Evolutionary conservation across 1,139 yeast species (phyloP).

Genomic region (Protomyces inouyei): DNA sequence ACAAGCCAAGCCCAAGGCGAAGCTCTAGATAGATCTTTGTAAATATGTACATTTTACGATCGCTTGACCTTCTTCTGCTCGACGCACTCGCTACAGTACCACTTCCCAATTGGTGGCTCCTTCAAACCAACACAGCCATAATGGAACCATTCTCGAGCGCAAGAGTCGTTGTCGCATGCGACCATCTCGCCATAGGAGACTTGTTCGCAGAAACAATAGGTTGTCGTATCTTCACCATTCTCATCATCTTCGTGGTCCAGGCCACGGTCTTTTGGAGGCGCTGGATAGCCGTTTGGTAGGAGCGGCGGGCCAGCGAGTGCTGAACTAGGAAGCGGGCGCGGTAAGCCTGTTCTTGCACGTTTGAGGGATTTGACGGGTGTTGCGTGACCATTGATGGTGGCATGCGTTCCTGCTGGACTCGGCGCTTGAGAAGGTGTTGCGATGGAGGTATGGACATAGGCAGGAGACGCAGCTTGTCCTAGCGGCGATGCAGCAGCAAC

Average conservation of each 20-base stretch:
- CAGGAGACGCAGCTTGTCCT: slow-evolving; percentile 34
- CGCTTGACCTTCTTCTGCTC: slow-evolving; percentile 3
- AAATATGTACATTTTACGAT: background rate
- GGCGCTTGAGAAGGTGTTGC: slow-evolving; percentile 21
- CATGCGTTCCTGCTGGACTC: slow-evolving; percentile 7
- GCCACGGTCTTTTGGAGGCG: slow-evolving; percentile 25
- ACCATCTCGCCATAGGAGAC: slow-evolving; percentile 89
- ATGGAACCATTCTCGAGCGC: slow-evolving; percentile 83
- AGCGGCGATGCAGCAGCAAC: slow-evolving; percentile 74
- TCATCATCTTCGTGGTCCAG: slow-evolving; percentile 55
- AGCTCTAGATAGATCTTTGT: background rate
- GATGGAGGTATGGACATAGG: background rate
- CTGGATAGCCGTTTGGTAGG: slow-evolving; percentile 20
- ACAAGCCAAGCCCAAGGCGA: background rate
- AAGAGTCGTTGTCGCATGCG: slow-evolving; percentile 80
- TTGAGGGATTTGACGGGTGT: slow-evolving; percentile 25
- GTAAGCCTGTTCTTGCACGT: slow-evolving; percentile 25
- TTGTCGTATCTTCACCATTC: slow-evolving; percentile 36
- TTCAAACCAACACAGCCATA: slow-evolving; percentile 70
- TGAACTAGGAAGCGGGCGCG: slow-evolving; percentile 17
- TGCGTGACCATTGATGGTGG: slow-evolving; percentile 2
- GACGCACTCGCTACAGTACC: slow-evolving; percentile 41
- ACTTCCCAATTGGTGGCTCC: slow-evolving; percentile 44
- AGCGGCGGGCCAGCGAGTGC: slow-evolving; percentile 22
- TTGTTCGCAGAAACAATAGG: slow-evolving; percentile 78